Base-by-base conservation (phyloP, 257 asterid genomes). In the Rubia yunnanensis region DNA sequence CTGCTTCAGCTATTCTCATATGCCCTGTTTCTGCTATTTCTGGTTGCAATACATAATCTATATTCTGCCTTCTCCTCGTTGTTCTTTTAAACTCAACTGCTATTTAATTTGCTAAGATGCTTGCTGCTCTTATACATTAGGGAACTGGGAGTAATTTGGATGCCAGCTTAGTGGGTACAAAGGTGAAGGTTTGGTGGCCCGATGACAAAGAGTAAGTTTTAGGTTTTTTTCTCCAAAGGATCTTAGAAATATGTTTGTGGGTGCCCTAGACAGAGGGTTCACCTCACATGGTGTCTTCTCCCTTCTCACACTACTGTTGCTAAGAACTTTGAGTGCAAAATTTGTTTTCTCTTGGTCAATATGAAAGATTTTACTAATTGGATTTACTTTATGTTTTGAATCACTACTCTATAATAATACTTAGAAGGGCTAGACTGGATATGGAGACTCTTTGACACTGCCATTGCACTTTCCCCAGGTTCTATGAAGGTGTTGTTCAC, bases 171-270 rank as follows among this genome's bases (percentile, higher is more conserved):
- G 86, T 90, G 75, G 96, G 97, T 74, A 73, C 83, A 58, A 88
- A 72, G 78, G 83, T 94, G 68, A 88, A 76, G 78, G 95, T 94
- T 65, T 94, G 87, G 89, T 94, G 99, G 99, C 99, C 98, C 0
- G 30, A 72, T 23, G 99, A 94, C 85, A 63, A 49, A 23, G 10
- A 0, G 99, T 94, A 81, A 86, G 98, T 76, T 73, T 63, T 73
- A 46, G 3, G n/a, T 10, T 4, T 65, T 76, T 34, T 38, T 4
- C 20, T 3, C 7, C 5, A n/a, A 22, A 22, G 27, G 8, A 52
- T 49, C 55, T 49, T 49, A 49, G 14, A 11, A 39, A 48, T 48
- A n/a, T 2, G 54, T 48, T 46, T 46, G 14, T 35, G 14, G 53
- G 53, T 14, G 5, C 20, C 14, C 53, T 46, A 14, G 17, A 49